Evolutionary conservation across 2,329 filamentous ascomycete genomes (phyloP).

Genomic region (Fusarium mundagurra): DNA sequence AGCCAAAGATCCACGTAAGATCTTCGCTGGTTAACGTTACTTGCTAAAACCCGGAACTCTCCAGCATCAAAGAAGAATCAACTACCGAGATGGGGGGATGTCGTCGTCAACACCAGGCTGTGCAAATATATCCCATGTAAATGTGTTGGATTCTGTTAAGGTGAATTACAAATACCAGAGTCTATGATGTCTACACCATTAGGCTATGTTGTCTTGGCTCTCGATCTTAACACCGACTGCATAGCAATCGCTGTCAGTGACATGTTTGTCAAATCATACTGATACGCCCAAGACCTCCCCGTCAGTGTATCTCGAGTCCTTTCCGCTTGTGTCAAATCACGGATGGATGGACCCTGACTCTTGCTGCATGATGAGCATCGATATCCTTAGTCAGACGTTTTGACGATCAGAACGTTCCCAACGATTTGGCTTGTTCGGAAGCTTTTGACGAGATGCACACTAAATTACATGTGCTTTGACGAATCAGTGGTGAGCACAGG

Average conservation of each 20-base stretch:
- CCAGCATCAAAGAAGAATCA: neutral
- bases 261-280: neutral
- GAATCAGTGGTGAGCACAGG: slow-evolving; percentile 10
- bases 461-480: neutral
- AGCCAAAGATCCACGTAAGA: slow-evolving; percentile 17
- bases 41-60: slow-evolving; percentile 8
- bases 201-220: slow-evolving; percentile 16
- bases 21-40: slow-evolving; percentile 5
- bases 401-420: slow-evolving; percentile 10
- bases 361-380: slow-evolving; percentile 14
- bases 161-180: slow-evolving; percentile 9
- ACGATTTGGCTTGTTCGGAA: slow-evolving; percentile 8
- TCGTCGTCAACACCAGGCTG: slow-evolving; percentile 25
- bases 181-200: slow-evolving; percentile 11
- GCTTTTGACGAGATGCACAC: neutral
- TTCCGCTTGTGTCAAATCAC: neutral
- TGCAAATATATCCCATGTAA: slow-evolving; percentile 19
- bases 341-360: slow-evolving; percentile 22
- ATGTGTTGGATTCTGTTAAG: neutral
- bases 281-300: neutral
- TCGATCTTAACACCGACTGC: neutral
- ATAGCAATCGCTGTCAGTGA: slow-evolving; percentile 2
- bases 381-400: slow-evolving; percentile 19
- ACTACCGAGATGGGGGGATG: slow-evolving; percentile 6
- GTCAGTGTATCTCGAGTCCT: slow-evolving; percentile 1